phyloP scores from a whole-genome alignment of 352 stramenopile species.

The Globisporangium spinosum region DNA sequence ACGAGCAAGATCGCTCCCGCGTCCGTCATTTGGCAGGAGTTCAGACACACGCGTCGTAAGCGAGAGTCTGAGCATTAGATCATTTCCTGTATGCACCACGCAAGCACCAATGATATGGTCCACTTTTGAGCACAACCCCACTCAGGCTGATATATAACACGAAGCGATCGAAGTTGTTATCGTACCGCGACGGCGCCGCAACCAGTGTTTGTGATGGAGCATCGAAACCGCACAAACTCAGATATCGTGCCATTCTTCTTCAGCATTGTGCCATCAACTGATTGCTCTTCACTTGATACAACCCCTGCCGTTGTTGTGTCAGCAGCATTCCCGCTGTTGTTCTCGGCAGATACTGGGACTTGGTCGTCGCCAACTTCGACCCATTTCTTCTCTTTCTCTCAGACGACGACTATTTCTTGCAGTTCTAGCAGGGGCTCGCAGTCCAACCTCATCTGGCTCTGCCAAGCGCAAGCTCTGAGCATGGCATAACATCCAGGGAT shows the following conservation, averaged over 20 bases:
- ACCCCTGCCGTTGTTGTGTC: neutral
- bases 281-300: neutral
- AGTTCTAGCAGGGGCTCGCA: neutral
- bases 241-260: neutral
- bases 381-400: constrained; percentile 6
- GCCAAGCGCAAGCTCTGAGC: constrained; percentile 6
- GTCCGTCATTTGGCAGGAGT: constrained; percentile 41
- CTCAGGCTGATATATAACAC: neutral
- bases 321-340: neutral
- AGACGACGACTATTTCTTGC: neutral
- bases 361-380: neutral
- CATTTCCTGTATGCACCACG: constrained; percentile 21
- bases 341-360: neutral
- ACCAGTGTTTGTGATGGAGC: constrained; percentile 23
- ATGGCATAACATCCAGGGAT: neutral
- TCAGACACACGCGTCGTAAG: constrained; percentile 26
- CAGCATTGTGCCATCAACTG: neutral
- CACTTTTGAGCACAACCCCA: neutral
- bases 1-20: constrained; percentile 42
- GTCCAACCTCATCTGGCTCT: neutral
- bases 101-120: neutral
- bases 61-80: constrained; percentile 16
- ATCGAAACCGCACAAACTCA: constrained; percentile 18
- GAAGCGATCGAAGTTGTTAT: neutral
- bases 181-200: constrained; percentile 25